These are phyloP conservation scores for Hyaloraphidium curvatum DNA, from an alignment of 192 early-diverging fungal species.

Conservation along the genomic window DNA sequence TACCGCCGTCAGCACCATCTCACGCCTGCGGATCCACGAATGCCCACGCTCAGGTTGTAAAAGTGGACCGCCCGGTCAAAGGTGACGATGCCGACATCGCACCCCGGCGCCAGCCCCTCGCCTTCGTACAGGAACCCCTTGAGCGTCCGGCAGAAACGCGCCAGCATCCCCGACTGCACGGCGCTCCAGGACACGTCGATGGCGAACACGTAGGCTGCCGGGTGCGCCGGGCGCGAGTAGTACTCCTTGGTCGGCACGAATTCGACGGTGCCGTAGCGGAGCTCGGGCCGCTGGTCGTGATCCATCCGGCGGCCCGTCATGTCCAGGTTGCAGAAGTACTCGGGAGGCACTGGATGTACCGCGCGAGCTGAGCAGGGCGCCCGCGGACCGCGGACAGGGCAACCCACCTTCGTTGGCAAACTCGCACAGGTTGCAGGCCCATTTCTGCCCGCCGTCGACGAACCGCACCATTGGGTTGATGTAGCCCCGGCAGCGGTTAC, in stretches of 20 bases:
- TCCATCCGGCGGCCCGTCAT: slow-evolving; percentile 78
- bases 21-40: too few relatives aligned
- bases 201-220: slow-evolving; percentile 69
- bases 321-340: slow-evolving; percentile 89
- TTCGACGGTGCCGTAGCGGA: slow-evolving; percentile 74
- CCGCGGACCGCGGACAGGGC: neutral
- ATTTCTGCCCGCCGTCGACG: slow-evolving; percentile 75
- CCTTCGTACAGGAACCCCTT: slow-evolving; percentile 43
- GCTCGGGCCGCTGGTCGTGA: slow-evolving; percentile 64
- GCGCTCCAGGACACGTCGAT: slow-evolving; percentile 86
- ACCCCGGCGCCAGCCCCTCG: slow-evolving; percentile 26
- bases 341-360: slow-evolving; percentile 38
- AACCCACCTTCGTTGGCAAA: slow-evolving; percentile 57
- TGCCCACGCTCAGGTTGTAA: slow-evolving; percentile 72
- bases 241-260: slow-evolving; percentile 71
- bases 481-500: slow-evolving; percentile 80
- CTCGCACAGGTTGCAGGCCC: slow-evolving; percentile 83
- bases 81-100: slow-evolving; percentile 70
- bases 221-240: slow-evolving; percentile 38
- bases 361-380: neutral
- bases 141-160: slow-evolving; percentile 39
- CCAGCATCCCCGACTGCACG: slow-evolving; percentile 67
- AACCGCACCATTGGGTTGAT: slow-evolving; percentile 80
- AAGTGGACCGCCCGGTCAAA: slow-evolving; percentile 83
- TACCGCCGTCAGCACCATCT: too few relatives aligned